Conservation (phyloP, 2,329 filamentous ascomycete species). For the Juglanconis sp. region DNA sequence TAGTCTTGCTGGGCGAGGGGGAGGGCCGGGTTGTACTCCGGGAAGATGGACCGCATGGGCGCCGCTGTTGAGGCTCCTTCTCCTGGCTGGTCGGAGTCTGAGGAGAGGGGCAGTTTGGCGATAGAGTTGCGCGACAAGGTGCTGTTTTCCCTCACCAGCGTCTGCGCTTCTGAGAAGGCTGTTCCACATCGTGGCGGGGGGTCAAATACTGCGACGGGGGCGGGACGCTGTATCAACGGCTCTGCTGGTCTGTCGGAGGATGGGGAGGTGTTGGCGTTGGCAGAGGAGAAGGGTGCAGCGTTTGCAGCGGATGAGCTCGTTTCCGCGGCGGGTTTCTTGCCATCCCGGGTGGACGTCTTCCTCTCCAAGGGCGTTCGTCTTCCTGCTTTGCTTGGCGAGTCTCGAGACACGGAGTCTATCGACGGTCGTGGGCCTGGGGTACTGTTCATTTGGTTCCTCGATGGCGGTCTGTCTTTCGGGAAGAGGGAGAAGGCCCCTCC, state of each 20-base stretch:
- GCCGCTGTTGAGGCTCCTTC: constrained; percentile 6
- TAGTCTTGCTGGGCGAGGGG: constrained; percentile 68
- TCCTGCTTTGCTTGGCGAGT: constrained; percentile 25
- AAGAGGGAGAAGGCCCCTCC: constrained; percentile 56
- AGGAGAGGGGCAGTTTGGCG: constrained; percentile 48
- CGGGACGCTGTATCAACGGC: constrained; percentile 36
- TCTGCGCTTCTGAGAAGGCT: constrained; percentile 48
- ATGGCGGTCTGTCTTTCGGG: constrained; percentile 46
- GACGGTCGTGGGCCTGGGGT: constrained; percentile 20
- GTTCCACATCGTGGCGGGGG: constrained; percentile 46
- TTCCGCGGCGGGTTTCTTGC: constrained; percentile 25
- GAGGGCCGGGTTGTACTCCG: constrained; percentile 66
- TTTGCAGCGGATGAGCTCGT: constrained; percentile 6
- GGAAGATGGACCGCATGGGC: constrained; percentile 70
- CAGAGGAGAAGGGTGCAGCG: constrained; percentile 11
- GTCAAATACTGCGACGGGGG: constrained; percentile 40
- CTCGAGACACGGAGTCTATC: constrained; percentile 26
- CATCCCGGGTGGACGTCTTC: constrained; percentile 32
- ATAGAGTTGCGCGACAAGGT: constrained; percentile 54
- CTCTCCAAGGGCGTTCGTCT: constrained; percentile 33
- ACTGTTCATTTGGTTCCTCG: constrained; percentile 37
- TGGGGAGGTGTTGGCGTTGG: neutral
- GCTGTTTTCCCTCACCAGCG: constrained; percentile 47
- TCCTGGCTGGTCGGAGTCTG: constrained; percentile 19
- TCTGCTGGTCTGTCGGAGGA: constrained; percentile 19